Evolutionary conservation across 495 filamentous ascomycete genomes (phyloP), one percentile per base, ranked within the genome.

Genomic region (Aspergillus baeticus): DNA sequence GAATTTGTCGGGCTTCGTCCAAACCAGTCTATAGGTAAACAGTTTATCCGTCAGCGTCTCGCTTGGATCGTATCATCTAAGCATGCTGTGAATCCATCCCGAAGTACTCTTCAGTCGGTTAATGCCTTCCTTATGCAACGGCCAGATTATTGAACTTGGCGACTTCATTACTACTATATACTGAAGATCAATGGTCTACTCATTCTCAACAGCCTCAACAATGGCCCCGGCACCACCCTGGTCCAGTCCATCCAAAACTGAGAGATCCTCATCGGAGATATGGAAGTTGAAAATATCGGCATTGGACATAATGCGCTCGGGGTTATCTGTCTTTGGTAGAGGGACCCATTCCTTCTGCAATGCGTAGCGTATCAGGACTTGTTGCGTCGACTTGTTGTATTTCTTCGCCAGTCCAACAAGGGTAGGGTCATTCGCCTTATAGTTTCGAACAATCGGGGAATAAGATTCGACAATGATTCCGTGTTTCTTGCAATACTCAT

Each of bases 111-210:
- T 46, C 89, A 96, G 67, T 87, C 86, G 51, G 85, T 97, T 36
- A 96, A 97, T 71, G 86, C 87, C 36, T 96, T 90, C 60, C 73
- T 98, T 42, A 94, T 98, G 84, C 60, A 74, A 52, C 60, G 64
- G 41, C 69, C 68, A 36, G 66, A 75, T 66, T 73, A 68, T 63
- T 73, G 62, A 74, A 34, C 17, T 33, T 15, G 15, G 10, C 22
- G 39, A 21, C 44, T 54, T 13, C 55, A 53, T 61, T 57, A 47
- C 29, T 42, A 57, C 33, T 43, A 42, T 55, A 51, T 33, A 20
- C n/a, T 52, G 29, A 36, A 33, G 20, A 20, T 42, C 38, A 44
- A 29, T 14, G 34, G 51, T 60, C 67, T 67, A 76, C 46, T 78
- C 72, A 47, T 80, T 80, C 36, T 64, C 70, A 36, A 81, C 78